Evolutionary conservation across 305 asterid genomes (phyloP), one percentile per base, ranked within the genome.

Genomic region (Striga hermonthica): DNA sequence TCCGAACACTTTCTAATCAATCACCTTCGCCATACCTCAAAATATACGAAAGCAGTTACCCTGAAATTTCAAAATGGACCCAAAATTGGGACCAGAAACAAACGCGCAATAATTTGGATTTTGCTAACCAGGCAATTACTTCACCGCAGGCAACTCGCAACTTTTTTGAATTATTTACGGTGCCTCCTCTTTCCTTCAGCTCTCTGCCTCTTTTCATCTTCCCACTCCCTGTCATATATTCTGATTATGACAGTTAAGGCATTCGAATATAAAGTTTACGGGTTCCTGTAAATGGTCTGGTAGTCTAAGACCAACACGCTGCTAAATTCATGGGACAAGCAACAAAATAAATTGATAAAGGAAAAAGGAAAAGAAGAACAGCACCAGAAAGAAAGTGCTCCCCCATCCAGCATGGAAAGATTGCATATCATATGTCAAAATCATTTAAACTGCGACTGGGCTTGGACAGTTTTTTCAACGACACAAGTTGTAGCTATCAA

Each of bases 131-230:
- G 13, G n/a, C 8, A 9, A n/a, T 10, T 35, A 57, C 70, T 62
- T 49, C 31, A 22, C 64, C 41, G 35, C 0, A 1, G 38, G 47
- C 75, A 68, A 68, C 58, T 60, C 67, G 43, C 57, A 56, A 0
- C 5, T 31, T 36, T 3, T 69, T 3, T 15, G 55, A 9, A 47
- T 62, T 84, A 88, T 74, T 94, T 91, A 37, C 97, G 84, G 71
- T 94, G 97, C 71, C 99, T 79, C 82, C 99, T 83, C 77, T 94
- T 94, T 6, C 83, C 84, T 72, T 93, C 99, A 55, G 81, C 89
- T 82, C 99, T 85, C 78, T 82, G 99, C 79, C 99, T 83, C 86
- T 94, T 94, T 56, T 94, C 99, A 28, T 94, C 97, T 16, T 91
- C 99, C 99, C 99, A 88, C 60, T 86, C 99, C 76, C 99, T 85